Base-by-base conservation (phyloP, 2,329 filamentous ascomycete genomes). In the Phaeosphaeriaceae sp. region DNA sequence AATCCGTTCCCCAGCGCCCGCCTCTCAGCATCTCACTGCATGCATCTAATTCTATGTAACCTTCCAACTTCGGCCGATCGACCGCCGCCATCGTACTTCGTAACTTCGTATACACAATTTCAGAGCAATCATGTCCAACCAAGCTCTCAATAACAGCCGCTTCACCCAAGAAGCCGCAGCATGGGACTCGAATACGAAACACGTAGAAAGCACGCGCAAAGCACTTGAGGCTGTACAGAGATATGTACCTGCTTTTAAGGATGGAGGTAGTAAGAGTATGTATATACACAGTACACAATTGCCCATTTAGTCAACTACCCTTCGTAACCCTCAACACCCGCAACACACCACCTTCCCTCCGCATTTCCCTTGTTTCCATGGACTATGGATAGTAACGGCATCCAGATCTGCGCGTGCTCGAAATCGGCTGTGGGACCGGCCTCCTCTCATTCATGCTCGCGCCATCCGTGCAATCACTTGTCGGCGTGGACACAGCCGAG, bases 391-490 rank as follows among this genome's bases (percentile, higher is more conserved):
- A 21, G n/a, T 41, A 22, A 19, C 20, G 17, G 53, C 15, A 20
- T 3, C 19, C 57, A 66, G 73, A 69, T 15, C 68, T 82, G 25
- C 77, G 84, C 56, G 78, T 86, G 7, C 81, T 87, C 2, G 85
- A 87, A 70, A 80, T 87, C 19, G 85, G 85, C 52, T 85, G 83
- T 62, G 85, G 85, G 49, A 87, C 85, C 3, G 85, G 85, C 9
- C 79, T 86, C 0, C 78, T 87, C 22, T 83, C 82, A 10, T 76
- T 84, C 48, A 76, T 73, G 9, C 73, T 86, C 2, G 80, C 84
- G 0, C 83, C 84, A 0, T 72, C 81, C 31, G 80, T 83, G 5
- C 78, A 76, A 44, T 77, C 76, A 7, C 68, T 87, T 5, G 79
- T 84, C 2, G 84, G 84, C 44, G 78, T 87, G 20, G 85, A 88